phyloP scores from a whole-genome alignment of 768 basidiomycete genomes.

The Russula emetica region DNA sequence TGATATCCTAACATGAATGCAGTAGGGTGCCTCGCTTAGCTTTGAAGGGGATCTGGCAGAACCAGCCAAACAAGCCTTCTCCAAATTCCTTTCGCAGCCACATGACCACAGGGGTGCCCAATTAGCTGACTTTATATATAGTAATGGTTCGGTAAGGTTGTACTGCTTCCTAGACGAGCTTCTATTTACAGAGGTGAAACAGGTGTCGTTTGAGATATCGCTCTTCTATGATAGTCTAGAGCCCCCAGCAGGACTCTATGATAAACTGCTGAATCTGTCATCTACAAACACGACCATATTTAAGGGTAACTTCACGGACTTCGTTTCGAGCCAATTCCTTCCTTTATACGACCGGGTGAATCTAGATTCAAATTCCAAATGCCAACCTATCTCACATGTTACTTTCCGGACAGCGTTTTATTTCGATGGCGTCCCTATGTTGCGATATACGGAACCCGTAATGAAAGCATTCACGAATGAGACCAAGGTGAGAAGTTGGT shows the following conservation, averaged over 20 bases:
- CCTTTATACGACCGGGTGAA: slow-evolving; percentile 26
- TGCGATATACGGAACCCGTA: slow-evolving; percentile 1
- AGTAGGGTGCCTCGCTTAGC: slow-evolving; percentile 3
- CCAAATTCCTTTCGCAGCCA: neutral
- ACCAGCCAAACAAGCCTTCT: neutral
- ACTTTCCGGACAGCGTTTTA: slow-evolving; percentile 19
- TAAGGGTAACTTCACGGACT: slow-evolving; percentile 37
- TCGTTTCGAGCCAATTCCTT: slow-evolving; percentile 35
- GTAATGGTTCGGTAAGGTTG: slow-evolving; percentile 5
- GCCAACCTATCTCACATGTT: neutral
- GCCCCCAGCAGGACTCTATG: slow-evolving; percentile 44
- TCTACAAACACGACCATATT: slow-evolving; percentile 35
- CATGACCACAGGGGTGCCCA: slow-evolving; percentile 14
- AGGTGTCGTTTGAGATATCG: slow-evolving; percentile 4
- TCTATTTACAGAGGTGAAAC: slow-evolving; percentile 31
- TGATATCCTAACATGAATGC: neutral
- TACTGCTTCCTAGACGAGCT: slow-evolving; percentile 35
- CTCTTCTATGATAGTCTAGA: slow-evolving; percentile 57
- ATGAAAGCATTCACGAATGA: slow-evolving; percentile 12
- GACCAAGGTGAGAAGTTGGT: neutral
- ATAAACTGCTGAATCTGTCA: slow-evolving; percentile 42
- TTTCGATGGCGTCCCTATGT: slow-evolving; percentile 4
- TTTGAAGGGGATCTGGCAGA: slow-evolving; percentile 5
- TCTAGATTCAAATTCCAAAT: neutral
- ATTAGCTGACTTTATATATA: slow-evolving; percentile 4